Conservation (phyloP, 495 filamentous ascomycete species). For the Coniosporium apollinis region DNA sequence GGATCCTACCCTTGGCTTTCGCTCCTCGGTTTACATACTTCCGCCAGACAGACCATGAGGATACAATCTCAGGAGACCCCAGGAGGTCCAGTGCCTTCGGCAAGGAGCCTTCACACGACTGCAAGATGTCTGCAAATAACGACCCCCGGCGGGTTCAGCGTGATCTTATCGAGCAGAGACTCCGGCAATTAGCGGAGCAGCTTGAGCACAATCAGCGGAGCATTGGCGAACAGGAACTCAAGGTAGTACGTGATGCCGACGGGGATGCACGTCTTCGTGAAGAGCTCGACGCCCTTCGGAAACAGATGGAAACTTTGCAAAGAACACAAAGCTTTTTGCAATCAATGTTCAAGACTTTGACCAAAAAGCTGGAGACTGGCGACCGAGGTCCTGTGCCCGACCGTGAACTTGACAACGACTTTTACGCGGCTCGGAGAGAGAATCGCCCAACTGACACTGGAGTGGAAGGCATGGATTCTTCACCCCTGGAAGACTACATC, state of each 20-base stretch:
- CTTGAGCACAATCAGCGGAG: constrained; percentile 45
- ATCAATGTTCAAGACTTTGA: constrained; percentile 52
- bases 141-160: constrained; percentile 79
- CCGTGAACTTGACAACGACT: constrained; percentile 23
- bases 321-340: constrained; percentile 65
- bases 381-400: constrained; percentile 32
- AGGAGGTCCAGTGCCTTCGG: constrained; percentile 73
- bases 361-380: constrained; percentile 33
- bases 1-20: constrained; percentile 80
- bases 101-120: constrained; percentile 79
- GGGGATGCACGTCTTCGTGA: constrained; percentile 36
- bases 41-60: constrained; percentile 82
- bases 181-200: constrained; percentile 63
- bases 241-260: constrained; percentile 22
- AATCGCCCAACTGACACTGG: constrained; percentile 22
- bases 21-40: constrained; percentile 94
- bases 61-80: constrained; percentile 47
- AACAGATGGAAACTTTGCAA: constrained; percentile 51
- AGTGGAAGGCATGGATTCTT: constrained; percentile 26
- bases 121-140: constrained; percentile 86
- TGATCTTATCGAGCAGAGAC: constrained; percentile 62
- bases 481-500: constrained; percentile 47
- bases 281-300: constrained; percentile 49
- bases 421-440: constrained; percentile 32
- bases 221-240: constrained; percentile 28